phyloP scores from a whole-genome alignment of 2,329 filamentous ascomycete species.

The Botrytis medusae region DNA sequence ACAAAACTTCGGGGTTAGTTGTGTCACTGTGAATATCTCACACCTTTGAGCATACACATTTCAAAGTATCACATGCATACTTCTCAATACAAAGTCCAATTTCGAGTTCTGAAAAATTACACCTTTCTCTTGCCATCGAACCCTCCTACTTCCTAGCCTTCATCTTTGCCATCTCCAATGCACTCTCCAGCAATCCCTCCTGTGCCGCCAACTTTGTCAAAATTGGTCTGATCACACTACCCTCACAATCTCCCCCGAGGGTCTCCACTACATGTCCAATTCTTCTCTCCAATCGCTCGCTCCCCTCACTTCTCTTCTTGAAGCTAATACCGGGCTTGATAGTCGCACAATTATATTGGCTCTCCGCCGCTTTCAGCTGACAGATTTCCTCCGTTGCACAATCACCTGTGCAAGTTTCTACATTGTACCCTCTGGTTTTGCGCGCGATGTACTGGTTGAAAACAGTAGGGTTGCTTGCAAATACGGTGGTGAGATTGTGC shows the following conservation, averaged over 20 bases:
- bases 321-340: constrained; percentile 25
- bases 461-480: constrained; percentile 45
- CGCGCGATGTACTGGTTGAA: constrained; percentile 51
- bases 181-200: constrained; percentile 21
- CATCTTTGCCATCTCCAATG: constrained; percentile 9
- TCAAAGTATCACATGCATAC: not conserved
- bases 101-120: not conserved
- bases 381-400: constrained; percentile 52
- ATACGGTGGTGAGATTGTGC: constrained; percentile 54
- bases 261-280: constrained; percentile 7
- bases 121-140: not conserved
- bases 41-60: no score
- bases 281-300: not conserved
- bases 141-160: constrained; percentile 2
- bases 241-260: constrained; percentile 20
- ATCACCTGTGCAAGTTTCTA: constrained; percentile 45
- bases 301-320: constrained; percentile 21
- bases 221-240: constrained; percentile 17
- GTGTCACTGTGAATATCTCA: not conserved
- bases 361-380: constrained; percentile 51
- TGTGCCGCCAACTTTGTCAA: constrained; percentile 19
- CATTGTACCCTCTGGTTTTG: constrained; percentile 47
- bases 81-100: not conserved
- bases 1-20: not conserved
- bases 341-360: constrained; percentile 47